These are phyloP conservation scores for Nicotiana tabacum DNA, from an alignment of 257 asterid genomes.

Conservation along the genomic window DNA sequence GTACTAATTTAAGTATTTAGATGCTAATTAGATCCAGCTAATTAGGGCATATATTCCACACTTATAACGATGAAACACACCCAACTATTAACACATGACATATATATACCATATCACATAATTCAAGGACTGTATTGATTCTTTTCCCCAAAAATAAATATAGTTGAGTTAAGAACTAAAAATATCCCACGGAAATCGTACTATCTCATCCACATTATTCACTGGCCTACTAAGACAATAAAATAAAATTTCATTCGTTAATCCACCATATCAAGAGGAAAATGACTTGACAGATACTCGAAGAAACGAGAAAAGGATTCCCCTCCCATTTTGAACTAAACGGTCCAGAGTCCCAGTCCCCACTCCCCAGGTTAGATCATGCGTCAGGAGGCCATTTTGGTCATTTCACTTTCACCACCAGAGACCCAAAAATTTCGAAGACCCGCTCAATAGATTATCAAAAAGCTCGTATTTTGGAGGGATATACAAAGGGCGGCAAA, in stretches of 20 bases:
- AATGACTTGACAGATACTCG: neutral
- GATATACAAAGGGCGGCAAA: slow-evolving; percentile 23
- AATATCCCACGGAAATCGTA: neutral
- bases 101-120: no score
- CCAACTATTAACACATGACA: no score
- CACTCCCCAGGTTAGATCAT: neutral
- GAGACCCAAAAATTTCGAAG: neutral
- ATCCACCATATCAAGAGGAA: neutral
- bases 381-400: neutral
- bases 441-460: neutral
- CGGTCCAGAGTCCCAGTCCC: neutral
- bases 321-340: neutral
- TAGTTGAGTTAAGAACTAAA: no score
- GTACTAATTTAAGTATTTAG: no score
- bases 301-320: neutral
- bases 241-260: no score
- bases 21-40: no score
- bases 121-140: no score
- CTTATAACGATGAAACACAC: no score
- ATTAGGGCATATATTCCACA: no score
- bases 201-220: neutral
- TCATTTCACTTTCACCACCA: neutral
- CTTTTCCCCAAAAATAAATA: no score
- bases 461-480: slow-evolving; percentile 14
- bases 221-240: neutral